Evolutionary conservation across 768 basidiomycete genomes (phyloP), one percentile per base, ranked within the genome.

Genomic region (Lanmaoa rubissima): DNA sequence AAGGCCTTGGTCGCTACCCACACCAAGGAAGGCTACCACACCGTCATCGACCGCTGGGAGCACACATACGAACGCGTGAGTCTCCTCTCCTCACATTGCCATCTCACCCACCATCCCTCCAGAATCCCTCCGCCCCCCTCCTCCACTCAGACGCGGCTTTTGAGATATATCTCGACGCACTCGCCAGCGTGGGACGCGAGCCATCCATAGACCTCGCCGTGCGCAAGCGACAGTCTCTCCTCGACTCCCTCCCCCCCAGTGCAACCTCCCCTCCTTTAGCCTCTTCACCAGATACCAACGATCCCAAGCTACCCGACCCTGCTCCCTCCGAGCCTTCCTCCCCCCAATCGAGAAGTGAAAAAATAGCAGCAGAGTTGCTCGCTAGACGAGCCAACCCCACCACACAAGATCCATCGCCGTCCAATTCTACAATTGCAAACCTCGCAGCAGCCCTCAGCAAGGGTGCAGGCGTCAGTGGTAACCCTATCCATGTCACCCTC

Each of bases 1-100:
- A 79, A 82, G 24, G 90, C 87, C 17, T 74, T 94, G 31, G 63
- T 81, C 21, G 82, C 82, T 0, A 87, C 87, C 1, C 82, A 83
- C 49, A 75, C 87, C 35, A 83, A 81, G 54, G 79, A 85, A 13
- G 90, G 84, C 1, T 86, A 86, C 69, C 86, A 91, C 56, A 74
- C 88, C 24, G 74, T 92, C 54, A 83, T 91, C 54, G 84, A 76
- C 65, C 82, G 90, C 53, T 94, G 92, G 91, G 91, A 94, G 68
- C 79, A 85, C 61, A 84, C 87, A 80, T 82, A 82, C 64, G 88
- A 92, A 80, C 91, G 87, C 67, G 92, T 92, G 74, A 63, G 89
- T 83, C 32, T 14, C 10, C 38, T 50, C 40, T 39, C 38, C 12
- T 14, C 12, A 45, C 10, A 41, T 35, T 17, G 13, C 49, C 24